phyloP scores from a whole-genome alignment of 139 green algal species.

The Bryopsis sp. region DNA sequence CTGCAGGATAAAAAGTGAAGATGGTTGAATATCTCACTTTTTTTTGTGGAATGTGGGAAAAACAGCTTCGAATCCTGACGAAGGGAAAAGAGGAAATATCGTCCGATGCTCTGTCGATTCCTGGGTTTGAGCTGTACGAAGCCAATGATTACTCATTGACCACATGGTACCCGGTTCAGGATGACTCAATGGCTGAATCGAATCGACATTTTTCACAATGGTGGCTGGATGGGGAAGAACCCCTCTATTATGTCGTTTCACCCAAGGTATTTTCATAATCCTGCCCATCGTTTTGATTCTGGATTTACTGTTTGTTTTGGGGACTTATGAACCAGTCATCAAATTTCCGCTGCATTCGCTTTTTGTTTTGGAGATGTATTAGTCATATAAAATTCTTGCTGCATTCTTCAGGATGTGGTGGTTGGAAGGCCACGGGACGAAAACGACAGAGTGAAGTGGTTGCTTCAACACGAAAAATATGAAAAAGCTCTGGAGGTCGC shows the following conservation, averaged over 20 bases:
- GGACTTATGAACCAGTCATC: not conserved
- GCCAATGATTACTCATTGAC: slow-evolving; percentile 13
- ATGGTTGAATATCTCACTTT: no score
- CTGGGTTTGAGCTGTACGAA: slow-evolving; percentile 13
- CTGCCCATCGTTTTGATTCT: not conserved
- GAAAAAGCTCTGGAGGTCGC: slow-evolving; percentile 13
- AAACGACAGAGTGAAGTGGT: slow-evolving; percentile 9
- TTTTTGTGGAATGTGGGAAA: no score
- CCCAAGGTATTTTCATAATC: not conserved
- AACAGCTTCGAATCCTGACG: slow-evolving; percentile 3
- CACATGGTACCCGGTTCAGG: not conserved
- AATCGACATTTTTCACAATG: slow-evolving; percentile 14
- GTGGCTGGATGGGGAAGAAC: slow-evolving; percentile 15
- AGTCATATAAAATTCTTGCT: not conserved
- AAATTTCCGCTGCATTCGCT: not conserved
- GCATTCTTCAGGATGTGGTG: slow-evolving; percentile 6
- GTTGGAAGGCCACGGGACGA: slow-evolving; percentile 10
- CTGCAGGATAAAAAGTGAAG: no score
- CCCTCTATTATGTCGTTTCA: slow-evolving; percentile 13
- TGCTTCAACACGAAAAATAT: slow-evolving; percentile 3
- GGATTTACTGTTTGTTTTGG: not conserved
- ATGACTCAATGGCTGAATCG: not conserved
- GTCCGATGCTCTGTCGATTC: slow-evolving; percentile 13
- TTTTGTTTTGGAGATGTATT: not conserved
- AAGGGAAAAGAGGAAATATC: slow-evolving; percentile 7